These are phyloP conservation scores for Hippophae rhamnoides DNA, from an alignment of 306 rosid genomes.

Conservation along the genomic window DNA sequence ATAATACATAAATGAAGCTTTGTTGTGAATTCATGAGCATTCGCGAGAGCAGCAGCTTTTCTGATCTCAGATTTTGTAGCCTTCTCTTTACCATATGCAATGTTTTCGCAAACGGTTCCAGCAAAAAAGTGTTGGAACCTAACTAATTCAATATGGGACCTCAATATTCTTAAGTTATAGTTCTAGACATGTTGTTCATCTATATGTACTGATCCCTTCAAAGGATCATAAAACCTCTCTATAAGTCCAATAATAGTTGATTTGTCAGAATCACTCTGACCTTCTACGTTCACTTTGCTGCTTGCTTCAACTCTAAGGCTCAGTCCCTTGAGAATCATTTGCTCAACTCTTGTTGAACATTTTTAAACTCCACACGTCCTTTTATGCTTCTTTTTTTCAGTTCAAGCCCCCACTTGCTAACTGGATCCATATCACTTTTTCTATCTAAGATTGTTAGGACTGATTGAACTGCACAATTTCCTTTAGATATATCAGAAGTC, in stretches of 20 bases:
- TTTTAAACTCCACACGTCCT: slow-evolving; percentile 57
- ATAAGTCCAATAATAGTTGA: slow-evolving; percentile 74
- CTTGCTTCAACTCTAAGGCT: slow-evolving; percentile 65
- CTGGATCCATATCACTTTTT: slow-evolving; percentile 71
- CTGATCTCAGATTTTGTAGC: slow-evolving; percentile 69
- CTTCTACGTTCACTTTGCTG: slow-evolving; percentile 62
- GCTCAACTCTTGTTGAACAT: slow-evolving; percentile 75
- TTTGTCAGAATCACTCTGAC: slow-evolving; percentile 84
- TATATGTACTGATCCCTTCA: slow-evolving; percentile 48
- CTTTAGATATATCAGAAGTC: slow-evolving; percentile 77
- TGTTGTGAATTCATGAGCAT: slow-evolving; percentile 77
- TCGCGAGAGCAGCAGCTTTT: slow-evolving; percentile 72
- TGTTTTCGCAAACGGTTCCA: slow-evolving; percentile 66
- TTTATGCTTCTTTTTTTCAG: slow-evolving; percentile 32
- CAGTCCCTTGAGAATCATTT: slow-evolving; percentile 65
- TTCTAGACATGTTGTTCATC: slow-evolving; percentile 75
- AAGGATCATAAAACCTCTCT: slow-evolving; percentile 82
- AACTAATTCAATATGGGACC: slow-evolving; percentile 77
- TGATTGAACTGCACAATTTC: slow-evolving; percentile 64
- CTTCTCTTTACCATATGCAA: slow-evolving; percentile 60
- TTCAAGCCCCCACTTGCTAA: slow-evolving; percentile 34
- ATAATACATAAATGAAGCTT: background rate
- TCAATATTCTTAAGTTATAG: slow-evolving; percentile 53
- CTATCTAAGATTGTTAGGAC: slow-evolving; percentile 63
- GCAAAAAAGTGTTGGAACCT: slow-evolving; percentile 69